Base-by-base conservation (phyloP, 768 basidiomycete species). In the Ramaria sp. region DNA sequence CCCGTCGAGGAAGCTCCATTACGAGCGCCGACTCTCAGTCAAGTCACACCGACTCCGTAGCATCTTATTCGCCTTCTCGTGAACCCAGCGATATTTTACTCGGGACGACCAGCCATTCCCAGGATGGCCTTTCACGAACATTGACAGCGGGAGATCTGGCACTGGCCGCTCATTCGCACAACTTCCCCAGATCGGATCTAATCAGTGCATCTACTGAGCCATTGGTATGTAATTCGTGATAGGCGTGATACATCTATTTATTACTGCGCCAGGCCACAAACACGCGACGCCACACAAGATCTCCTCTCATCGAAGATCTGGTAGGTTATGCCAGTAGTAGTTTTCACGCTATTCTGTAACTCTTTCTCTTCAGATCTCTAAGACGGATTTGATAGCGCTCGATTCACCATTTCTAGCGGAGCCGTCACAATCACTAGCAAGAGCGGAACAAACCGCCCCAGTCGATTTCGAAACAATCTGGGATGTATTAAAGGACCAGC, bases 381-480 rank as follows among this genome's bases (percentile, higher is more conserved):
- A 52, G 51, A 63, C 68, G 19, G 85, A 90, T 69, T 77, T 91
- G 48, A 89, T 91, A 59, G 73, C 81, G 9, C 77, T 91, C 39
- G 87, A 91, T 66, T 81, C 84, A 1, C 84, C 87, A 2, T 84
- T 84, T 69, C 70, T 80, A 43, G 65, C 73, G 7, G 82, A 83
- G 59, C 72, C 61, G 3, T 54, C 51, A 38, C 47, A 49, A 31
- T 9, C 42, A 17, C 13, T 22, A 2, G 42, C 17, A 12, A 4
- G 7, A n/a, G 27, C 17, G 30, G 27, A 49, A 49, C 48, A 49
- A 17, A 17, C 6, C 4, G 3, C 15, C 11, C 15, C 48, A 1
- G n/a, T 78, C 54, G 48, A 61, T 50, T 87, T 90, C 63, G 75
- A 78, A 61, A 66, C 55, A 15, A 65, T 71, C 2, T 91, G 88